Evolutionary conservation across 73 alveolate species (phyloP), one percentile per base, ranked within the genome.

Genomic region (Paramecium pentaurelia): DNA sequence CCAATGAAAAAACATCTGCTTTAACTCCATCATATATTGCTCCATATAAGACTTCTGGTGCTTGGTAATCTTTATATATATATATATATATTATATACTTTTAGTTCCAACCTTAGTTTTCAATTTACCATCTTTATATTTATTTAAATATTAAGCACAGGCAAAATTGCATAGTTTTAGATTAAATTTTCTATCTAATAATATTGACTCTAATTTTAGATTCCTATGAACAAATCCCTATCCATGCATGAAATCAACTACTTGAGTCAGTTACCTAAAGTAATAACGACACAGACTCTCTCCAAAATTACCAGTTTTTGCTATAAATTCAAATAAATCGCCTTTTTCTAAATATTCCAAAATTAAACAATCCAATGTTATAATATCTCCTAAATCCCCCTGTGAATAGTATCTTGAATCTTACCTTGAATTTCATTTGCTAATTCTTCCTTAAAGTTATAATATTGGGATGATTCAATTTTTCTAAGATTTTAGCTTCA

Each of bases 291-390:
- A 71, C 80, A 95, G 77, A 18, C 88, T 32, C 92, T 97, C 98
- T 16, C 77, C 93, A 93, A 96, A 96, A 80, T 92, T 86, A 38
- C 98, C 99, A 18, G 97, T 92, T n/a, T 92, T 92, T n/a, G 96
- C 97, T 28, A 97, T 95, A 86, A 93, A 95, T 64, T 96, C 96
- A 85, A 95, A 95, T 34, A 97, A 86, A 47, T 96, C 99, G n/a
- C 98, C 99, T 9, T 98, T 98, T 5, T 96, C 64, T 37, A 95
- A 94, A 28, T 94, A 95, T 90, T 97, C 99, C 93, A 97, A 14
- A 27, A 64, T n/a, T 64, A 64, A 28, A 9, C 42, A 64, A 6
- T 64, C 84, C 27, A 64, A 28, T 28, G 14, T 54, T 54, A 54
- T 18, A 18, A 18, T 54, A 7, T 54, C 70, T n/a, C 70, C 70